phyloP scores from a whole-genome alignment of 352 stramenopile genomes.

The Thalassiosira allenii region DNA sequence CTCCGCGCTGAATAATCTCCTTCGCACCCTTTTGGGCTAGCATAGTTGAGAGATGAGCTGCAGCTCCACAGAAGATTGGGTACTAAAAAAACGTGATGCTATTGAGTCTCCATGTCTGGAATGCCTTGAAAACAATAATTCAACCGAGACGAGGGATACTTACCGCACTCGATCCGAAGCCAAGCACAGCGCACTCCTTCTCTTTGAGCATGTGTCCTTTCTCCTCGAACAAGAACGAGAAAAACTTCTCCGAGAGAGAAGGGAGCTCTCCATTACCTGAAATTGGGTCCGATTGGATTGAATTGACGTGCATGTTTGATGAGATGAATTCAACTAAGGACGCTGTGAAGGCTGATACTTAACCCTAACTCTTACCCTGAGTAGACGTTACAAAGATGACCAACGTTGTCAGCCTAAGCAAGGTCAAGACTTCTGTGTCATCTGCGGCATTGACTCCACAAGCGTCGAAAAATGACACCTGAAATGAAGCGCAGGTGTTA shows the following conservation, averaged over 20 bases:
- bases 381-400: constrained; percentile 48
- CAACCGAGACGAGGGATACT: constrained; percentile 28
- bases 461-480: constrained; percentile 48
- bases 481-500: no score
- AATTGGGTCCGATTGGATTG: no score
- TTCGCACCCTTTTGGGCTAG: constrained; percentile 14
- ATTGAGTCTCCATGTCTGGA: no score
- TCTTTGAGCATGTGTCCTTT: constrained; percentile 19
- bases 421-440: constrained; percentile 16
- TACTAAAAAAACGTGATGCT: constrained; percentile 43
- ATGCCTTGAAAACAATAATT: no score
- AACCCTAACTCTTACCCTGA: no score
- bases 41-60: constrained; percentile 20
- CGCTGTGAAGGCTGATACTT: no score
- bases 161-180: constrained; percentile 28
- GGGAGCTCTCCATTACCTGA: constrained; percentile 57
- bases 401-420: constrained; percentile 15
- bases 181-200: constrained; percentile 45
- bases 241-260: constrained; percentile 42
- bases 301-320: no score
- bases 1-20: constrained; percentile 36
- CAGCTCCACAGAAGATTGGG: constrained; percentile 48
- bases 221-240: constrained; percentile 45
- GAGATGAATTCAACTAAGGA: no score
- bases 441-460: constrained; percentile 33